Conservation (phyloP, 169 alveolate species). For the Plasmodium sp. region DNA sequence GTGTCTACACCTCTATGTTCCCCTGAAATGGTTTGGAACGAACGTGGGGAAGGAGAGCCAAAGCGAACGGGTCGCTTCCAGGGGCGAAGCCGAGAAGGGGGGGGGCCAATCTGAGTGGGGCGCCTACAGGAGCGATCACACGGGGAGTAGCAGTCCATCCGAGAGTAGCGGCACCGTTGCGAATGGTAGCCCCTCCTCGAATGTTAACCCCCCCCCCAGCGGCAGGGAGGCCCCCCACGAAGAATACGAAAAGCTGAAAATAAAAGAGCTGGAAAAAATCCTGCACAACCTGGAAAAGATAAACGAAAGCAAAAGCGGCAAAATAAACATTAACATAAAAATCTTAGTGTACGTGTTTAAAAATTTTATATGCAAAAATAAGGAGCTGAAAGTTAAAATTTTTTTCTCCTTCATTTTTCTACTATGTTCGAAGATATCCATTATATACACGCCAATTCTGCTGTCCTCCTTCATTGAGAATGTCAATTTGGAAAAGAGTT, state of each 20-base stretch:
- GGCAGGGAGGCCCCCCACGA: neutral
- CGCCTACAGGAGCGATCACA: neutral
- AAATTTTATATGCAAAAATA: slow-evolving; percentile 67
- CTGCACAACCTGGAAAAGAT: slow-evolving; percentile 23
- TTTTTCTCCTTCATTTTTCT: slow-evolving; percentile 62
- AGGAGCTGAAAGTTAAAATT: slow-evolving; percentile 50
- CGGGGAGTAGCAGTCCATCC: neutral
- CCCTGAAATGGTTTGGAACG: neutral
- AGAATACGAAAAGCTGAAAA: slow-evolving; percentile 6
- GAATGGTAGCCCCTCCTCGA: neutral
- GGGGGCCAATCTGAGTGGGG: neutral
- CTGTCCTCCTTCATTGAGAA: slow-evolving; percentile 72
- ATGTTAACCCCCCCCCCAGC: too few relatives aligned
- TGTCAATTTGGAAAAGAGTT: slow-evolving; percentile 61
- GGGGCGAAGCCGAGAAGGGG: neutral
- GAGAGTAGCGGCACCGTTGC: neutral
- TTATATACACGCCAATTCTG: slow-evolving; percentile 57
- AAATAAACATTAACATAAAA: slow-evolving; percentile 48
- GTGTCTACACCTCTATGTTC: neutral
- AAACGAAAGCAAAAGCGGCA: slow-evolving; percentile 34
- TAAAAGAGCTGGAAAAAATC: slow-evolving; percentile 51
- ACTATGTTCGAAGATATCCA: slow-evolving; percentile 67
- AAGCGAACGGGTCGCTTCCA: neutral
- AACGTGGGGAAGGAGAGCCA: neutral
- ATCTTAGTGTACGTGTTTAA: slow-evolving; percentile 71